These are phyloP conservation scores for Candida rishiriensis DNA, from an alignment of 805 yeast species.

Conservation along the genomic window DNA sequence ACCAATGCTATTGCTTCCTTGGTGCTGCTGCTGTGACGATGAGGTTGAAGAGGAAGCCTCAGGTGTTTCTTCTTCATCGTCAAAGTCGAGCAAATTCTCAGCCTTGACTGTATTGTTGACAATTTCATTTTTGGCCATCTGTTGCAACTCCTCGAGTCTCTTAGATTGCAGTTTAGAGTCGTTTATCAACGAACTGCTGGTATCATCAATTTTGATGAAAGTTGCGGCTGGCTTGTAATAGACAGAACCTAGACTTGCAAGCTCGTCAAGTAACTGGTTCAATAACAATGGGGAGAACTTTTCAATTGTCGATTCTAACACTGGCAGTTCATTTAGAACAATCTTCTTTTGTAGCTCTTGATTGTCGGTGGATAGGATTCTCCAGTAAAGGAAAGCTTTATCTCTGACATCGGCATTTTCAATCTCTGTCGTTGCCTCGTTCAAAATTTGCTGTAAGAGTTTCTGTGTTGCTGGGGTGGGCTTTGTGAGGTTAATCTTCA, in stretches of 20 bases:
- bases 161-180: constrained; percentile 36
- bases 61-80: constrained; percentile 47
- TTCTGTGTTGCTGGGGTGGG: constrained; percentile 33
- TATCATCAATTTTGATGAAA: constrained; percentile 35
- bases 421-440: constrained; percentile 56
- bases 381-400: constrained; percentile 76
- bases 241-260: constrained; percentile 83
- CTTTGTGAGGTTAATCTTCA: constrained; percentile 43
- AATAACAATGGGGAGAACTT: constrained; percentile 64
- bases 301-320: constrained; percentile 68
- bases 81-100: constrained; percentile 84
- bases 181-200: constrained; percentile 13
- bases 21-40: constrained; percentile 5
- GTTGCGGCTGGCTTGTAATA: constrained; percentile 77
- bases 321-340: constrained; percentile 61
- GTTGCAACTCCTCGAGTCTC: constrained; percentile 73
- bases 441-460: constrained; percentile 54
- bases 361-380: constrained; percentile 52
- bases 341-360: constrained; percentile 44
- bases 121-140: constrained; percentile 72
- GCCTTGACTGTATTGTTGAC: constrained; percentile 54
- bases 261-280: constrained; percentile 64
- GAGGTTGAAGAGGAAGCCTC: constrained; percentile 9
- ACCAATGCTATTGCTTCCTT: background rate
- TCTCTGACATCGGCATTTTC: constrained; percentile 78